Evolutionary conservation across 2,329 filamentous ascomycete genomes (phyloP), one percentile per base, ranked within the genome.

Genomic region (Apiospora hydei): DNA sequence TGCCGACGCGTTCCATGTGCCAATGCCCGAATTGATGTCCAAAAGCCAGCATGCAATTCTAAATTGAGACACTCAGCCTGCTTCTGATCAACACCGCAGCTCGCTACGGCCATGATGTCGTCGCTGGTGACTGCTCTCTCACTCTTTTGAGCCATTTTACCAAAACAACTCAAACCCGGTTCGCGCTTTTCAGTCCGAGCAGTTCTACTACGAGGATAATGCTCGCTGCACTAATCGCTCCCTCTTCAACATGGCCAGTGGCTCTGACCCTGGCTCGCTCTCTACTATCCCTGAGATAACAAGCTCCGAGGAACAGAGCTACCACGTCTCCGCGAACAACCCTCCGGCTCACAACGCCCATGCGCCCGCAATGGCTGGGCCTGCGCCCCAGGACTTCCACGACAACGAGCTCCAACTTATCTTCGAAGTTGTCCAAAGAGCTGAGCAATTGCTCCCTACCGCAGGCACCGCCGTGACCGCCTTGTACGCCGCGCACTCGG

Each of bases 401-500:
- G 51, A 71, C 16, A 18, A 71, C 95, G 95, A 97, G 84, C 93
- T 98, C 81, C 88, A 89, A 74, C 87, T 94, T 74, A 87, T 98
- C 72, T 92, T 94, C 82, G 88, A 92, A 72, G 93, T 98, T 78
- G 91, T 97, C 78, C 85, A 86, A 73, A 87, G 88, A 76, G 95
- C 94, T 61, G 90, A 95, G 82, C 84, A 88, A 53, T 87, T 93
- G 43, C 86, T 90, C 70, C 84, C 88, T 66, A 82, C 87, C 68
- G 89, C 92, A 76, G 88, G 89, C 71, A 86, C 93, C 30, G 91
- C 93, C 4, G 94, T 92, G 72, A 91, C 91, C 78, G 94, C 94
- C 13, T 88, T 98, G 24, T 97, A 97, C 82, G 87, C 88, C 70
- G 94, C 94, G 43, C 97, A 97, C 80, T 92, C 96, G 78, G 86